Evolutionary conservation across 768 basidiomycete species (phyloP).

Genomic region (Russula griseocarnosa): DNA sequence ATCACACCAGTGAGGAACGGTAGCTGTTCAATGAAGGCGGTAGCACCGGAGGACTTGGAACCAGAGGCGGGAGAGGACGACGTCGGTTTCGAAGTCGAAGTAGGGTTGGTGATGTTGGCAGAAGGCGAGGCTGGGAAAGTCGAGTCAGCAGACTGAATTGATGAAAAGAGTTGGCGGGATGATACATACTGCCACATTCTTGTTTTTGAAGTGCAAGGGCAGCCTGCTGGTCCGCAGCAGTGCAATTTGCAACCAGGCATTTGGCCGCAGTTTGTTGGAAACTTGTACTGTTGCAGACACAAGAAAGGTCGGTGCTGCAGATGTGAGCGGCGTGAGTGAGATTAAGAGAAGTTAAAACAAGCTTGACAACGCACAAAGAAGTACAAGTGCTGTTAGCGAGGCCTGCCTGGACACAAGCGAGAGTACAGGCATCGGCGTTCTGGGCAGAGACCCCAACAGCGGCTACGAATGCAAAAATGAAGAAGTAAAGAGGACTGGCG

Average conservation of each 20-base stretch:
- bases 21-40: neutral
- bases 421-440: neutral
- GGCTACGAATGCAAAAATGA: constrained; percentile 1
- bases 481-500: neutral
- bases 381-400: constrained; percentile 1
- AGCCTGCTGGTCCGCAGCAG: constrained; percentile 32
- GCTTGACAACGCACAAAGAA: neutral
- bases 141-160: neutral
- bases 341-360: too few species aligned
- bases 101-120: neutral
- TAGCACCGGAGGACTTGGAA: neutral
- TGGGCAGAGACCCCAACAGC: constrained; percentile 15
- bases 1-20: constrained; percentile 6
- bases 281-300: constrained; percentile 38
- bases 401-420: neutral
- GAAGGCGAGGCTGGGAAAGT: constrained; percentile 1
- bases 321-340: neutral
- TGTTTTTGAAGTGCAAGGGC: constrained; percentile 35
- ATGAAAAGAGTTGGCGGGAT: neutral
- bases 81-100: neutral
- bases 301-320: constrained; percentile 39
- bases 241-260: constrained; percentile 40
- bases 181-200: constrained; percentile 36
- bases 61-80: neutral
- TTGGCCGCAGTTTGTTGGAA: constrained; percentile 38